Percentiles rank a stretch among this genome's conserved stretches.
Conservation (phyloP, 495 filamentous ascomycete species). For the Talaromyces trachyspermus region DNA sequence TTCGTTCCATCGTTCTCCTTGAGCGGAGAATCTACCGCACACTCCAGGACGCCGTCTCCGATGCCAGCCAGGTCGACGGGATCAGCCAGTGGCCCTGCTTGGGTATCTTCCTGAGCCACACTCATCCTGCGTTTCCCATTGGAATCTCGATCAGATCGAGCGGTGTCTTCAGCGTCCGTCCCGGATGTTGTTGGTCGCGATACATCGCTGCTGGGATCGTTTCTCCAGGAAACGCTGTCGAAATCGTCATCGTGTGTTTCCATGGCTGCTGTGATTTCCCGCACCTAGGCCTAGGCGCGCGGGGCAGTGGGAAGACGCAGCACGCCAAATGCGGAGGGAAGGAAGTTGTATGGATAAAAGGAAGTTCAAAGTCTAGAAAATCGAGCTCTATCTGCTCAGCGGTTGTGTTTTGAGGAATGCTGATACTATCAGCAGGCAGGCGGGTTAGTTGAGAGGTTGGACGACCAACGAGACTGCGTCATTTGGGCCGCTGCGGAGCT, state of each 20-base stretch:
- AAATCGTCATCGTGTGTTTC: constrained; percentile 49
- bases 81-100: constrained; percentile 50
- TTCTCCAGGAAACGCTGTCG: constrained; percentile 51
- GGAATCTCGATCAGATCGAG: constrained; percentile 24
- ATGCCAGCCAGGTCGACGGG: constrained; percentile 58
- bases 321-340: no score
- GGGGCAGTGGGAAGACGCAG: background rate
- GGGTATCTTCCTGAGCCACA: constrained; percentile 36
- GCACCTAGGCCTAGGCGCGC: background rate
- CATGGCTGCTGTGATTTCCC: constrained; percentile 20
- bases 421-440: no score
- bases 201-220: constrained; percentile 42
- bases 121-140: constrained; percentile 49
- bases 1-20: constrained; percentile 98
- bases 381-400: no score
- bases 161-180: constrained; percentile 32
- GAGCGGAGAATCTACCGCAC: constrained; percentile 68
- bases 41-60: constrained; percentile 75
- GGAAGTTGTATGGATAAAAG: no score
- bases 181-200: constrained; percentile 43
- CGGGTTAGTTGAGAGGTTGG: no score
- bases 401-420: no score
- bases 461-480: no score
- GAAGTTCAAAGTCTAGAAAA: no score
- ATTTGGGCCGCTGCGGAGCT: no score